Percentiles rank a stretch among this genome's conserved stretches.
Evolutionary conservation across 306 rosid genomes (phyloP).

Genomic region (Rosa multiflora): DNA sequence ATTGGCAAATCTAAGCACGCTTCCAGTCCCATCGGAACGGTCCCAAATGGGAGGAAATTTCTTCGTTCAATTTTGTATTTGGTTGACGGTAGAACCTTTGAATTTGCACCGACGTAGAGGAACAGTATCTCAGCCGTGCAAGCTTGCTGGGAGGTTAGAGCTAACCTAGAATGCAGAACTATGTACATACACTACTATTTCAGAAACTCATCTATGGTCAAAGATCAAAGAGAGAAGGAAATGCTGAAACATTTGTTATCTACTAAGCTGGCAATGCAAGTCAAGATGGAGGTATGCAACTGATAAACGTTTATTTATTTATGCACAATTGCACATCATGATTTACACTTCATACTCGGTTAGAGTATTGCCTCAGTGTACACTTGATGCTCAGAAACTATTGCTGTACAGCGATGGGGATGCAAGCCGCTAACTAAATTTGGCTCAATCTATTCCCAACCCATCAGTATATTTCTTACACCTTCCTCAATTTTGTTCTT

Average conservation of each 20-base stretch:
- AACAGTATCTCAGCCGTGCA: constrained; percentile 9
- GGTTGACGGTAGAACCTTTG: neutral
- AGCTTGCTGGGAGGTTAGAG: neutral
- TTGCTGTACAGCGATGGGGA: constrained; percentile 14
- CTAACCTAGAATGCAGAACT: neutral
- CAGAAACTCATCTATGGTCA: neutral
- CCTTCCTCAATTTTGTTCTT: constrained; percentile 40
- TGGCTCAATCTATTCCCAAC: constrained; percentile 34
- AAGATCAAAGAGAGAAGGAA: neutral
- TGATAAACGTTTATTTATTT: neutral
- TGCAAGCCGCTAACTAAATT: neutral
- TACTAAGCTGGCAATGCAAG: neutral
- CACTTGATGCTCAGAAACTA: constrained; percentile 11
- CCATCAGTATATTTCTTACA: constrained; percentile 57
- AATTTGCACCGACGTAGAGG: neutral
- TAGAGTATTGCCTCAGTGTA: neutral
- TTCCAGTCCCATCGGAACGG: neutral
- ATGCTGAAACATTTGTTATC: neutral
- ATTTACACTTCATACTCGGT: constrained; percentile 2
- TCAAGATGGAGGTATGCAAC: neutral
- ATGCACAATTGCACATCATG: neutral
- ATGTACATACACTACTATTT: neutral
- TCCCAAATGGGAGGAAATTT: neutral
- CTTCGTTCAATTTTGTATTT: neutral
- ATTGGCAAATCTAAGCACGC: neutral